Base-by-base conservation (phyloP, 306 rosid species). In the Rubus parviflorus region DNA sequence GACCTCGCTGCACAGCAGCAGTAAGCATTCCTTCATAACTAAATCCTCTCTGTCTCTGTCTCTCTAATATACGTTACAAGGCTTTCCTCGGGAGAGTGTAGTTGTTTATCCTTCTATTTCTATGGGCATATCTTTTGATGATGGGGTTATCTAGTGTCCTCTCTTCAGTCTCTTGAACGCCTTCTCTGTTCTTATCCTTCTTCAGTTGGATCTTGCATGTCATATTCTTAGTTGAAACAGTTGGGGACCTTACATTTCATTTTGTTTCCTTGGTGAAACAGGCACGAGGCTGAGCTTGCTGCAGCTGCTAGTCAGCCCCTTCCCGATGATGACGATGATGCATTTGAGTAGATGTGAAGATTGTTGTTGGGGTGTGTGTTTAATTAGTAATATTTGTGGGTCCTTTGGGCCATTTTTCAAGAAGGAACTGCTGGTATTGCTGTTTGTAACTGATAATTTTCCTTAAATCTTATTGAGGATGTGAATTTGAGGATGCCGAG, bases 231-330 rank as follows among this genome's bases (percentile, higher is more conserved):
- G 25, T 23, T 16, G 25, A 15, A 73, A 7, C 0, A 7, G 8
- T 48, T 15, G 40, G 9, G 38, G 51, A 16, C 13, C 70, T 45
- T 46, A 45, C 37, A 19, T 61, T 16, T 0, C 38, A 2, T 17
- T 61, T 16, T 78, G 25, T 43, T 8, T n/a, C 6, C 16, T 16
- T 68, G 60, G 17, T 10, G 37, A 19, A 72, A 72, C 74, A 90
- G 96, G 86, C 96, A 92, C 19, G 97, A 92, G 63, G 88, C 87
- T 8, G 97, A 93, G 83, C 79, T 76, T 22, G 53, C 52, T 40
- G 58, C 77, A 47, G 97, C 95, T 75, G 92, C 92, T 61, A 83
- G 62, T 56, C 98, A 89, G 72, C 95, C 97, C 51, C 97, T 93
- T 70, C 95, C 95, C 0, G 97, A 93, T 20, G 98, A 93, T 0